A percentile compares a stretch with the other conserved stretches of the same genome.
phyloP scores from a whole-genome alignment of 176 grass and related monocot species.

The Alloteropsis semialata region DNA sequence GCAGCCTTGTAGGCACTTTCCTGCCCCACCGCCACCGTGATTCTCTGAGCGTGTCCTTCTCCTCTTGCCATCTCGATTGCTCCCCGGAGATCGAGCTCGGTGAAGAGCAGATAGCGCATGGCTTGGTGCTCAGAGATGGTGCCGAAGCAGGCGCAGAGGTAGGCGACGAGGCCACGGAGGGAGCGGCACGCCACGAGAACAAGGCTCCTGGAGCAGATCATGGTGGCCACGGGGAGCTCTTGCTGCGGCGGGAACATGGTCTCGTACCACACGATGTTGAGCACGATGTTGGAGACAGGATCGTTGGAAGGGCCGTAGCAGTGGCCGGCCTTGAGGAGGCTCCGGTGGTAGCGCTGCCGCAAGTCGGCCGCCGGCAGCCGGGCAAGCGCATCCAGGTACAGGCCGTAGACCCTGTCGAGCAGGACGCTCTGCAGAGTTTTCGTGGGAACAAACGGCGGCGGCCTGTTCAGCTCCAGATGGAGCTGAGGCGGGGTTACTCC shows the following conservation, averaged over 20 bases:
- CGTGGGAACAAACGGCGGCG: background rate
- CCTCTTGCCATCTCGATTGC: background rate
- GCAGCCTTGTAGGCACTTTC: background rate
- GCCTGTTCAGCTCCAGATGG: background rate
- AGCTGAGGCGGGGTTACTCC: background rate
- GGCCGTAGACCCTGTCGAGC: background rate
- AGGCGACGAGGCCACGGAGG: conserved; percentile 6
- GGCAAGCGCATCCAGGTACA: conserved; percentile 1
- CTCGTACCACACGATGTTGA: conserved; percentile 17
- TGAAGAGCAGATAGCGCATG: conserved; percentile 1
- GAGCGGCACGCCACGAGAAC: background rate
- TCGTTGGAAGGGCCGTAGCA: conserved; percentile 12
- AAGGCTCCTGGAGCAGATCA: conserved; percentile 19
- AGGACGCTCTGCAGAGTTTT: background rate
- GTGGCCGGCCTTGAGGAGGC: conserved; percentile 31
- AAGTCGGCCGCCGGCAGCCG: background rate
- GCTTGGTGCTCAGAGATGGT: background rate
- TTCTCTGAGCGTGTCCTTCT: background rate
- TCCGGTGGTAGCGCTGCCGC: background rate
- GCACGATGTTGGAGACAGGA: conserved; percentile 23
- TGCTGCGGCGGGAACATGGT: background rate
- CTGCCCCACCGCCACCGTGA: background rate
- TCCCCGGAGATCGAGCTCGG: background rate
- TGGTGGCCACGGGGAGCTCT: background rate
- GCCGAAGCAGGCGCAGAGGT: background rate